Percentiles rank a stretch among this genome's conserved stretches.
phyloP scores from a whole-genome alignment of 2,329 filamentous ascomycete species.

The Phoma herbarum region DNA sequence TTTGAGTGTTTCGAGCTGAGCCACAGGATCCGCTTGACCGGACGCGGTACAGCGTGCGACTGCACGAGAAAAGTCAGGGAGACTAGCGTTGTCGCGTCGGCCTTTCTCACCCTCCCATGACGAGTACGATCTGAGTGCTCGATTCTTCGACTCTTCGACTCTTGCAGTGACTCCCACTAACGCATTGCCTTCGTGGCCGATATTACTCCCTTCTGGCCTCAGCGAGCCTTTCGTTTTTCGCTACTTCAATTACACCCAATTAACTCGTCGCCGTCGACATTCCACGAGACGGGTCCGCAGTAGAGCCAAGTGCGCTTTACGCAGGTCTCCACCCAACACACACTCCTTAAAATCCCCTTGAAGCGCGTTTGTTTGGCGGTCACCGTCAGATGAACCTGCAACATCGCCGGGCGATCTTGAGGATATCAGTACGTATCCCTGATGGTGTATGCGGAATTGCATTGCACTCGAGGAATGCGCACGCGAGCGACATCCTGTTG shows the following conservation, averaged over 20 bases:
- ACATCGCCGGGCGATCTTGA: slow-evolving; percentile 64
- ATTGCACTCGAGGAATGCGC: slow-evolving; percentile 14
- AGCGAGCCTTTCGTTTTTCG: slow-evolving; percentile 31
- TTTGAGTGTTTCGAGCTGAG: slow-evolving; percentile 17
- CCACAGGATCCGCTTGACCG: slow-evolving; percentile 23
- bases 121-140: slow-evolving; percentile 36
- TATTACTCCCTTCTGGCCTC: slow-evolving; percentile 41
- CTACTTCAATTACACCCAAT: slow-evolving; percentile 24
- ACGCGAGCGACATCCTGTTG: slow-evolving; percentile 31
- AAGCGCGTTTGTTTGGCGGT: slow-evolving; percentile 91
- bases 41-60: slow-evolving; percentile 22
- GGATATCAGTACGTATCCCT: slow-evolving; percentile 67
- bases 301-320: slow-evolving; percentile 27
- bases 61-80: slow-evolving; percentile 33
- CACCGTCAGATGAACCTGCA: slow-evolving; percentile 99
- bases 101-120: slow-evolving; percentile 30
- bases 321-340: slow-evolving; percentile 24
- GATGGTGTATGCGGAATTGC: slow-evolving; percentile 11
- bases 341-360: slow-evolving; percentile 48
- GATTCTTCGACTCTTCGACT: slow-evolving; percentile 35
- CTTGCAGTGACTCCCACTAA: slow-evolving; percentile 39
- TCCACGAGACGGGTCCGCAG: slow-evolving; percentile 23
- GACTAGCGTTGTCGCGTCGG: slow-evolving; percentile 24
- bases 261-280: slow-evolving; percentile 12
- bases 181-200: slow-evolving; percentile 33